These are phyloP conservation scores for Raphanus sativus DNA, from an alignment of 345 rosid genomes.

Conservation along the genomic window DNA sequence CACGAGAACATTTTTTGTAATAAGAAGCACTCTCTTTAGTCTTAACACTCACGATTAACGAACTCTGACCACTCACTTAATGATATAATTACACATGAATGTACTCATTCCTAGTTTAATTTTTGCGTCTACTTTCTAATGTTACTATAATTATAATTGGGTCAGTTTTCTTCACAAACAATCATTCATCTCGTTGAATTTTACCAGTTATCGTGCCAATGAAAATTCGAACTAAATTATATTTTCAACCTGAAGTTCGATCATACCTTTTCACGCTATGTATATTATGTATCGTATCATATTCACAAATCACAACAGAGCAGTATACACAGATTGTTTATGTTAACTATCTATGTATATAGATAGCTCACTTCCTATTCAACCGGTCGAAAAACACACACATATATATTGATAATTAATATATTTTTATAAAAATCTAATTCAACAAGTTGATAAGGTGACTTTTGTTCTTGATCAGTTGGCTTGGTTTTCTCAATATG, in stretches of 20 bases:
- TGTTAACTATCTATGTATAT: neutral
- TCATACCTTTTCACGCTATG: neutral
- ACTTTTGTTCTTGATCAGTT: constrained; percentile 2
- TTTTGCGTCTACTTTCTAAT: constrained; percentile 18
- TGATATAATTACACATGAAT: constrained; percentile 23
- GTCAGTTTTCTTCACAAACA: constrained; percentile 29
- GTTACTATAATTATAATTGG: constrained; percentile 11
- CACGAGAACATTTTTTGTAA: constrained; percentile 8
- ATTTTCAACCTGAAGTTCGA: constrained; percentile 20
- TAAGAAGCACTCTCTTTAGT: constrained; percentile 24
- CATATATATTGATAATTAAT: no score
- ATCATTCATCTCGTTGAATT: constrained; percentile 29
- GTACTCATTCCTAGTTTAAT: constrained; percentile 14
- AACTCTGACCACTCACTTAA: constrained; percentile 36
- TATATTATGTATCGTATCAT: neutral
- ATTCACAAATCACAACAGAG: neutral
- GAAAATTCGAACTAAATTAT: constrained; percentile 20
- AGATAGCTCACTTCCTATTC: neutral
- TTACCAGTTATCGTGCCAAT: constrained; percentile 8
- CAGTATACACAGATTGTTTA: neutral
- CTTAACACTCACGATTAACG: constrained; percentile 40
- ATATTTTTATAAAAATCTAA: neutral
- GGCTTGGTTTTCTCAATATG: constrained; percentile 2
- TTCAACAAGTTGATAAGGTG: constrained; percentile 17
- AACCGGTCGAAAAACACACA: neutral